Percentiles rank a stretch among this genome's conserved stretches.
Conservation (phyloP, 2,329 filamentous ascomycete species). For the Fusarium nelsonii region DNA sequence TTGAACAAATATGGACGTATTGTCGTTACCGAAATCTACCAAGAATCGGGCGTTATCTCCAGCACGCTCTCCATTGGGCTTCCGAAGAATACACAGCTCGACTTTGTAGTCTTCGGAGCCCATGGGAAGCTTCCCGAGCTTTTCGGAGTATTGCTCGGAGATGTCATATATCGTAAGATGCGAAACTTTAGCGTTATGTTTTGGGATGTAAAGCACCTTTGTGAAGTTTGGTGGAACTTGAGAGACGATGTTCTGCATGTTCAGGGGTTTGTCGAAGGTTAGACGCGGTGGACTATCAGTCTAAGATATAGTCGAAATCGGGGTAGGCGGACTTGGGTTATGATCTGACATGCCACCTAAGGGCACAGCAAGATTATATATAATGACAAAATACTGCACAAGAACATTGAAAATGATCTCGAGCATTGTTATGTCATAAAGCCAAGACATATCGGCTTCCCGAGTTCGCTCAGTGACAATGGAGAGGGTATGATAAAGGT, state of each 20-base stretch:
- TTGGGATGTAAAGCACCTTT: constrained; percentile 16
- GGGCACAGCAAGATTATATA: neutral
- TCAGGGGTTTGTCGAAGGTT: no score
- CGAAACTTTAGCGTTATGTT: neutral
- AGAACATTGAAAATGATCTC: neutral
- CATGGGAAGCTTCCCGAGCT: neutral
- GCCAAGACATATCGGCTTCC: neutral
- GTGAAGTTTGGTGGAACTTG: neutral
- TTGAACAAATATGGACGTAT: neutral
- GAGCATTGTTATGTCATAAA: rapidly evolving
- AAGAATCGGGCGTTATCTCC: constrained; percentile 19
- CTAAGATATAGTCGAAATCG: rapidly evolving
- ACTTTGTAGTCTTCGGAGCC: constrained; percentile 21
- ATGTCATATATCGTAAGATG: constrained; percentile 16
- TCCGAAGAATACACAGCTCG: constrained; percentile 13
- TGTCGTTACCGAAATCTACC: neutral
- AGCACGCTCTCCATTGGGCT: constrained; percentile 4
- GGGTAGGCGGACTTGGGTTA: neutral
- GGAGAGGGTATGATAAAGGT: neutral
- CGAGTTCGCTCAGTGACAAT: neutral
- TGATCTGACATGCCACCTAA: neutral
- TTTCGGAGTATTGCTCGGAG: constrained; percentile 4
- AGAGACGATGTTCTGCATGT: constrained; percentile 8
- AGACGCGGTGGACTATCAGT: rapidly evolving
- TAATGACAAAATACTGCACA: rapidly evolving